Conservation (phyloP, 345 rosid genomes). For the Boechera divaricarpa region DNA sequence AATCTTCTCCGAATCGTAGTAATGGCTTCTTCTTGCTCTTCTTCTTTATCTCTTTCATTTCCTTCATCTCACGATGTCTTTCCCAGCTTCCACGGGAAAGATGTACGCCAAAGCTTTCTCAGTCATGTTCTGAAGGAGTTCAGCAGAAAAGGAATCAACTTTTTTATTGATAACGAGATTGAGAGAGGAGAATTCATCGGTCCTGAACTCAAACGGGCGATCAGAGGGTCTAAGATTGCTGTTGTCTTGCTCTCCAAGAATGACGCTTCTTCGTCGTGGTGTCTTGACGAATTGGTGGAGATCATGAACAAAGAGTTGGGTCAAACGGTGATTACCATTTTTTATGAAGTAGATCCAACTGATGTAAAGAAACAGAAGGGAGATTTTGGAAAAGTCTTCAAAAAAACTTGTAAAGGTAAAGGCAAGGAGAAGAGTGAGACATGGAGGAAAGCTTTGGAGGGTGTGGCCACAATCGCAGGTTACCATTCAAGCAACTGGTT, state of each 20-base stretch:
- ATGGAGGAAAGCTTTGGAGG: slow-evolving; percentile 5
- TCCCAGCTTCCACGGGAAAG: neutral
- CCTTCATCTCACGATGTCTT: neutral
- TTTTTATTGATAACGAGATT: neutral
- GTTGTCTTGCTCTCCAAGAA: slow-evolving; percentile 9
- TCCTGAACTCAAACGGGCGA: neutral
- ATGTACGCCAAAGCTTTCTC: neutral
- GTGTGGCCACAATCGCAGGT: neutral
- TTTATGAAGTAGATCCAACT: neutral
- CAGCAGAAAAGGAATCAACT: neutral
- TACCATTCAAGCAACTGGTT: neutral
- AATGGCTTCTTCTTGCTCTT: neutral
- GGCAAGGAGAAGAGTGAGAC: neutral
- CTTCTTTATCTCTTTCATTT: neutral
- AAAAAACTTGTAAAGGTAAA: neutral
- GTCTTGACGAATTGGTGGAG: slow-evolving; percentile 12
- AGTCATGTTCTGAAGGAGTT: neutral
- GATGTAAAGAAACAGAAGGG: neutral
- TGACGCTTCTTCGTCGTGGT: slow-evolving; percentile 5
- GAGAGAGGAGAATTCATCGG: neutral
- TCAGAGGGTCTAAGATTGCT: neutral
- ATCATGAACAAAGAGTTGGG: neutral
- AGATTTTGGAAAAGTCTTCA: neutral
- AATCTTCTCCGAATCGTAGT: neutral
- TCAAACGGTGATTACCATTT: neutral